Evolutionary conservation across 768 basidiomycete species (phyloP).

Genomic region (Macrolepiota albuminosa): DNA sequence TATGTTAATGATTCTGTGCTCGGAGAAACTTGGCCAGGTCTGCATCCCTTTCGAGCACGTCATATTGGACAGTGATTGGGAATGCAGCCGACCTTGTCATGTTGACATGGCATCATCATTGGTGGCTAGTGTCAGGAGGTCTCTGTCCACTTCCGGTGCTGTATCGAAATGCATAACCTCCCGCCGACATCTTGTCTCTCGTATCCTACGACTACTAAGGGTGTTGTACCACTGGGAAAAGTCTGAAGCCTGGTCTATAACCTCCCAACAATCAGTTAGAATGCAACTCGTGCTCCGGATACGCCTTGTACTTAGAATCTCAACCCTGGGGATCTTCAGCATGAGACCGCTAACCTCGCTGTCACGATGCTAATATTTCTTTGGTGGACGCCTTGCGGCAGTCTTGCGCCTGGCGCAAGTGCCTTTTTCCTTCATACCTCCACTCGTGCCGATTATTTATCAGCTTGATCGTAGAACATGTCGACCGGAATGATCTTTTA

Average conservation of each 20-base stretch:
- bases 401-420: constrained; percentile 26
- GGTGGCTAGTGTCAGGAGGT: constrained; percentile 14
- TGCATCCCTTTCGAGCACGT: too few species aligned
- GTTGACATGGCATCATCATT: constrained; percentile 30
- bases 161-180: constrained; percentile 19
- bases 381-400: constrained; percentile 24
- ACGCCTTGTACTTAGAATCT: constrained; percentile 24
- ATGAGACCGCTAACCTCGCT: constrained; percentile 45
- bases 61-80: constrained; percentile 17
- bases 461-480: constrained; percentile 28
- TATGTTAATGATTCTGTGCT: too few species aligned
- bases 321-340: constrained; percentile 29
- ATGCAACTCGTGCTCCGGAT: constrained; percentile 26
- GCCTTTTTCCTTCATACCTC: background rate
- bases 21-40: too few species aligned
- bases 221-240: constrained; percentile 27
- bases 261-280: constrained; percentile 28
- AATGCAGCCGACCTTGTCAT: constrained; percentile 17
- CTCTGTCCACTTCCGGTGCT: background rate
- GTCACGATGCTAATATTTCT: constrained; percentile 38
- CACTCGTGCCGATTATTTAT: background rate
- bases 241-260: constrained; percentile 25
- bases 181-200: constrained; percentile 20
- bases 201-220: constrained; percentile 28
- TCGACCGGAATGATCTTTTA: constrained; percentile 27